Evolutionary conservation across 208 protist genomes (phyloP).

Genomic region (Leptomonas pyrrhocoris): DNA sequence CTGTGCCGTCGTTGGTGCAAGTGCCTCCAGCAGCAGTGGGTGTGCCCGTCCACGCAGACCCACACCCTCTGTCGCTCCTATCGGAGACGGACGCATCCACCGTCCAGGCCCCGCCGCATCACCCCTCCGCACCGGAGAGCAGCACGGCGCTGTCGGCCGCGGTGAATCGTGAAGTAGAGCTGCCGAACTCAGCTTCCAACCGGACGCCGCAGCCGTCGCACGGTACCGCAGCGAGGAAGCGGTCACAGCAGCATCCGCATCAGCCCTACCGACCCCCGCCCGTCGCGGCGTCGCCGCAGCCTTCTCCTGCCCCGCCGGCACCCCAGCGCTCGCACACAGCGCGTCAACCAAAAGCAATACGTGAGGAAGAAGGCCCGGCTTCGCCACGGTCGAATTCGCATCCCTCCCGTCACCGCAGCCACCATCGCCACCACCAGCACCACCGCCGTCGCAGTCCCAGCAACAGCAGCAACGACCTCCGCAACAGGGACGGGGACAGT

Average conservation of each 20-base stretch:
- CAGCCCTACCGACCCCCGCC: background rate
- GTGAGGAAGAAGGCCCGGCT: background rate
- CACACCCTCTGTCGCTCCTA: background rate
- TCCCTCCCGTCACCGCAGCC: background rate
- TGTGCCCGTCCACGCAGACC: background rate
- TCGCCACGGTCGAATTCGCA: background rate
- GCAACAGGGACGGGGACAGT: background rate
- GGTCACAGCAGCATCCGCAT: slow-evolving; percentile 3
- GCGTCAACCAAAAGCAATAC: background rate
- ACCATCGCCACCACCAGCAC: background rate
- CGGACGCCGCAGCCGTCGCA: background rate
- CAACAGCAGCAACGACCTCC: background rate
- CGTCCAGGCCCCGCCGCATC: background rate
- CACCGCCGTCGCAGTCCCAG: background rate
- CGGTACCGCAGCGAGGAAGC: background rate
- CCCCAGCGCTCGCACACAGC: background rate
- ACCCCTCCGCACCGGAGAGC: background rate
- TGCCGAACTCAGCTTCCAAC: slow-evolving; percentile 5
- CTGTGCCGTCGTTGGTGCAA: background rate
- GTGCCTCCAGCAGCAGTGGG: background rate
- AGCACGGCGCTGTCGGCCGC: slow-evolving; percentile 1
- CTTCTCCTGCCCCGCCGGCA: background rate
- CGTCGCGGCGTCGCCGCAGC: background rate
- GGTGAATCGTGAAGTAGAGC: slow-evolving; percentile 31
- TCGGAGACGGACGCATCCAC: background rate